phyloP scores from a whole-genome alignment of 768 basidiomycete species.

The Galerina sulciceps region DNA sequence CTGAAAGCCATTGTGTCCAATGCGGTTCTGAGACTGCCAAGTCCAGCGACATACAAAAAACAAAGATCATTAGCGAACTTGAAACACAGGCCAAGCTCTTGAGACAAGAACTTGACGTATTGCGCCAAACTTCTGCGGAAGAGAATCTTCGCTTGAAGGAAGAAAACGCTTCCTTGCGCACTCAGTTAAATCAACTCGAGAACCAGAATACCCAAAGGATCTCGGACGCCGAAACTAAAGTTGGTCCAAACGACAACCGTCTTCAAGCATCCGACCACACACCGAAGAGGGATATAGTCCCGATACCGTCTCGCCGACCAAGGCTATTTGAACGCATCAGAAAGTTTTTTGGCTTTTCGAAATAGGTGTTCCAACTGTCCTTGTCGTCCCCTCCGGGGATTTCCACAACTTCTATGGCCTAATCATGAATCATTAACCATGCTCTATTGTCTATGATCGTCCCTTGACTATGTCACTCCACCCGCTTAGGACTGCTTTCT shows the following conservation, averaged over 20 bases:
- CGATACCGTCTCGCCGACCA: neutral
- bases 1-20: constrained; percentile 7
- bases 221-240: neutral
- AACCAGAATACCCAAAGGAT: neutral
- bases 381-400: too few species aligned
- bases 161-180: neutral
- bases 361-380: neutral
- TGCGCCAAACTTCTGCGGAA: neutral
- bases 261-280: neutral
- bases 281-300: too few species aligned
- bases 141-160: neutral
- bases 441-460: too few species aligned
- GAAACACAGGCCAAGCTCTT: neutral
- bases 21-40: constrained; percentile 2
- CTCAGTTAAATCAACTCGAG: neutral
- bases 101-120: neutral
- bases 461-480: too few species aligned
- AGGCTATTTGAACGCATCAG: neutral
- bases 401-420: too few species aligned
- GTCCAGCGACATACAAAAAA: neutral
- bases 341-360: neutral
- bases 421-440: too few species aligned
- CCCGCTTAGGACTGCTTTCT: too few species aligned
- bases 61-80: constrained; percentile 19
- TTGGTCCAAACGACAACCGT: neutral